Conservation (phyloP, 2,329 filamentous ascomycete species). For the Aspergillus alliaceus region DNA sequence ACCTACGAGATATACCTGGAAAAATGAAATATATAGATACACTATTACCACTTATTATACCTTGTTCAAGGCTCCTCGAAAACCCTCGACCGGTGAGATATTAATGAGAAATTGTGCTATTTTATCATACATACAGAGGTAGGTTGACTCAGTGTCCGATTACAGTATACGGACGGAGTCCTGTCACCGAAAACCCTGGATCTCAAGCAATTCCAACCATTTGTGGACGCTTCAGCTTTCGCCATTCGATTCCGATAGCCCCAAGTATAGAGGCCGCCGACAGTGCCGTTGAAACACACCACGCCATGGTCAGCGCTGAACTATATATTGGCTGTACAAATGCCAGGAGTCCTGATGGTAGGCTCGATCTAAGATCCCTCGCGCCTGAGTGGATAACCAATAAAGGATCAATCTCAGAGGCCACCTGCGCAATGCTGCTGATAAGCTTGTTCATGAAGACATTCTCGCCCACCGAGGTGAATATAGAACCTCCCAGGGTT, state of each 20-base stretch:
- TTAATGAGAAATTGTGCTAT: no score
- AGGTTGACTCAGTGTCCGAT: no score
- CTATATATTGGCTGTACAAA: not conserved
- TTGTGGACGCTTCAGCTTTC: not conserved
- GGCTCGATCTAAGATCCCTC: no score
- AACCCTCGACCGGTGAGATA: no score
- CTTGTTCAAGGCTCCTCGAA: no score
- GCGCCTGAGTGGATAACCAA: not conserved
- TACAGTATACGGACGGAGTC: no score
- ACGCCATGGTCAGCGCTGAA: not conserved
- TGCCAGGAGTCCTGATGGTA: not conserved
- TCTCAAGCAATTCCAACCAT: no score
- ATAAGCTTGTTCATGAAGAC: constrained; percentile 3
- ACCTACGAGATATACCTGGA: no score
- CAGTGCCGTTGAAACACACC: not conserved
- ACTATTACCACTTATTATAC: no score
- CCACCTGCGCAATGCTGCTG: not conserved
- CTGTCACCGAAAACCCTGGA: no score
- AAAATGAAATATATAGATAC: no score
- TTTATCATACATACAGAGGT: no score
- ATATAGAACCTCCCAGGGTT: constrained; percentile 37
- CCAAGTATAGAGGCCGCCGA: not conserved
- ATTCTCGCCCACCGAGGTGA: constrained; percentile 26
- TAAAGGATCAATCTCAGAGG: not conserved
- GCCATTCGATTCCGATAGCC: not conserved